phyloP scores from a whole-genome alignment of 345 rosid species.

The Eucalyptus sp. region DNA sequence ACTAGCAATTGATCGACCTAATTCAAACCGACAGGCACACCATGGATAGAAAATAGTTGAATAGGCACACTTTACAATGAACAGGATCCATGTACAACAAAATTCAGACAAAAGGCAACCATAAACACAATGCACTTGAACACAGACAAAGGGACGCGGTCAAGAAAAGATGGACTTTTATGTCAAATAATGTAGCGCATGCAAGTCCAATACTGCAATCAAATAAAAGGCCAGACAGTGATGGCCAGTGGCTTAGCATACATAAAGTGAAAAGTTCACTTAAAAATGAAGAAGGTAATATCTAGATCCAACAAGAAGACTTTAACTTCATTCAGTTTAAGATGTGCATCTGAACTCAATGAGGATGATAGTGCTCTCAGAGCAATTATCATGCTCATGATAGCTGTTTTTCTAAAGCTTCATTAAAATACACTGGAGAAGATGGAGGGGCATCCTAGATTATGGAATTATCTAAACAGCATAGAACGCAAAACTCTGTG shows the following conservation, averaged over 20 bases:
- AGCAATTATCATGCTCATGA: not conserved
- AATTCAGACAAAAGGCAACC: not conserved
- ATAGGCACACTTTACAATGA: not conserved
- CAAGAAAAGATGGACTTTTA: not conserved
- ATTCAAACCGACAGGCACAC: not conserved
- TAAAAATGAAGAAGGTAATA: not conserved
- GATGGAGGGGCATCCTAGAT: not conserved
- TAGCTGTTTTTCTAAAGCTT: not conserved
- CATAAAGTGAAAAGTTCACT: not conserved
- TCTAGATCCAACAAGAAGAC: not conserved
- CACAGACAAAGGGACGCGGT: not conserved
- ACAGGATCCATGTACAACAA: not conserved
- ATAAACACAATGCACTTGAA: not conserved
- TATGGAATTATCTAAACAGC: not conserved
- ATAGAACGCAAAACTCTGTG: not conserved
- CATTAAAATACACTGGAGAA: not conserved
- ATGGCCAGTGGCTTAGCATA: not conserved
- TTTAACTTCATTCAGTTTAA: not conserved
- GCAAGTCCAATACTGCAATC: not conserved
- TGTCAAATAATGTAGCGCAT: not conserved
- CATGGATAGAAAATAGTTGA: not conserved
- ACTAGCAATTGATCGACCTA: not conserved
- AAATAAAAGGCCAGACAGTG: not conserved
- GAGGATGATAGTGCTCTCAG: not conserved
- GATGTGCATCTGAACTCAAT: not conserved